A percentile compares a stretch with the other conserved stretches of the same genome.
These are phyloP conservation scores for Ceratobasidium sp. DNA, from an alignment of 1,284 basidiomycete species.

Conservation along the genomic window DNA sequence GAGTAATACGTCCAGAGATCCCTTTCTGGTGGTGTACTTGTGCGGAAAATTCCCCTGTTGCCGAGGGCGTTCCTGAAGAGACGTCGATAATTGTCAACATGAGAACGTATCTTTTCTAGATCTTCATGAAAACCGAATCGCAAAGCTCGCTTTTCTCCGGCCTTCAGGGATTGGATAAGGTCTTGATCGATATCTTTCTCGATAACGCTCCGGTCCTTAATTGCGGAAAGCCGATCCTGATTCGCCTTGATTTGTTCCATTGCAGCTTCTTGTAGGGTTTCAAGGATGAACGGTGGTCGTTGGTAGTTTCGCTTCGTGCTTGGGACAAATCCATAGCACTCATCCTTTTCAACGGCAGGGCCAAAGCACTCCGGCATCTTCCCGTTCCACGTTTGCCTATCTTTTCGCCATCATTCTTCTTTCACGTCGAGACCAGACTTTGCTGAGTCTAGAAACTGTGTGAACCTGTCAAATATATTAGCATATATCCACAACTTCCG, in stretches of 20 bases:
- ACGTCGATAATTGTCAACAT: conserved; percentile 26
- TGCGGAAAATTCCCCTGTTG: not conserved
- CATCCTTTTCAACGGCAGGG: not conserved
- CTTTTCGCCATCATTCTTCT: not conserved
- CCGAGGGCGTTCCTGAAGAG: not conserved
- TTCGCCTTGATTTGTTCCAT: conserved; percentile 4
- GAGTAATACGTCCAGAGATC: not conserved
- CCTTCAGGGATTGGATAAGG: conserved; percentile 19
- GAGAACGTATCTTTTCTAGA: conserved; percentile 13
- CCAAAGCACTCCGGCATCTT: not conserved
- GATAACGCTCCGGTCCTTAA: not conserved
- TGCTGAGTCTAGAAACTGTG: conserved; percentile 34
- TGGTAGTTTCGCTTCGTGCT: not conserved
- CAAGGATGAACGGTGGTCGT: conserved; percentile 37
- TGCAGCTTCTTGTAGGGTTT: conserved; percentile 27
- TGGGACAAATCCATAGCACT: not conserved
- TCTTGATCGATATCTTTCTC: not conserved
- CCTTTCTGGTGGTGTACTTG: not conserved
- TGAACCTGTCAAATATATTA: conserved; percentile 25
- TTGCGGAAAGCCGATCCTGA: not conserved
- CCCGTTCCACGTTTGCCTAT: not conserved
- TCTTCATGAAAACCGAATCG: not conserved
- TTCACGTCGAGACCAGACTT: conserved; percentile 35
- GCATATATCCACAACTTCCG: not conserved
- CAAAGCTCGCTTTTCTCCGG: conserved; percentile 11